Conservation (phyloP, 805 yeast genomes). For the Wickerhamomyces mucosus region DNA sequence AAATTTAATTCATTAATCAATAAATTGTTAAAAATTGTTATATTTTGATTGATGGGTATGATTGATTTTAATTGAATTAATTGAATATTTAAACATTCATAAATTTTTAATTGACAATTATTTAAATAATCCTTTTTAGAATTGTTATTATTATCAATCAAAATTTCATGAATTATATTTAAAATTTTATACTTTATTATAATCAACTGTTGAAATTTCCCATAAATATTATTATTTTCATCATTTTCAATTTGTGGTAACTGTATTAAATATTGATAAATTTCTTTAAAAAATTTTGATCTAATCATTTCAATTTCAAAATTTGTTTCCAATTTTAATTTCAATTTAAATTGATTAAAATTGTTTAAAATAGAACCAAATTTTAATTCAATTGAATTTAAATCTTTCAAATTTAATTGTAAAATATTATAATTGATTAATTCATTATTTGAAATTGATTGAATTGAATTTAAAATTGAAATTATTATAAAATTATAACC, state of each 20-base stretch:
- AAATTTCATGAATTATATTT: conserved; percentile 28
- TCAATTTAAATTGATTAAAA: no score
- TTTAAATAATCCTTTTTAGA: conserved; percentile 15
- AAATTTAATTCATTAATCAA: no score
- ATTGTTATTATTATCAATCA: conserved; percentile 3
- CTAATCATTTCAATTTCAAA: no score
- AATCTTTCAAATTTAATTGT: no score
- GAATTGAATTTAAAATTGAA: conserved; percentile 1
- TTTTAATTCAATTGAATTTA: no score
- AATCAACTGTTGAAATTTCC: conserved; percentile 21
- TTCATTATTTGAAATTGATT: conserved; percentile 10
- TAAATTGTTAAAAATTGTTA: no score
- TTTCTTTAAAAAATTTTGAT: conserved; percentile 10
- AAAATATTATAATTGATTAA: conserved; percentile 9
- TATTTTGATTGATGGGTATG: no score
- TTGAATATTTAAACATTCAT: conserved; percentile 13
- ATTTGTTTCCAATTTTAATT: no score
- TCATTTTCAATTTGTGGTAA: conserved; percentile 7
- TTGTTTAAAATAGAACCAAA: no score
- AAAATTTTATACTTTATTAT: conserved; percentile 28
- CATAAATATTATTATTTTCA: conserved; percentile 7
- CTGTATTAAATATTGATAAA: conserved; percentile 7
- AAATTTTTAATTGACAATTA: conserved; percentile 33
- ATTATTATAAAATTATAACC: neutral
- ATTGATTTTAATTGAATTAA: conserved; percentile 7